A percentile compares a stretch with the other conserved stretches of the same genome.
phyloP scores from a whole-genome alignment of 1,284 basidiomycete species.

The Malassezia furfur region DNA sequence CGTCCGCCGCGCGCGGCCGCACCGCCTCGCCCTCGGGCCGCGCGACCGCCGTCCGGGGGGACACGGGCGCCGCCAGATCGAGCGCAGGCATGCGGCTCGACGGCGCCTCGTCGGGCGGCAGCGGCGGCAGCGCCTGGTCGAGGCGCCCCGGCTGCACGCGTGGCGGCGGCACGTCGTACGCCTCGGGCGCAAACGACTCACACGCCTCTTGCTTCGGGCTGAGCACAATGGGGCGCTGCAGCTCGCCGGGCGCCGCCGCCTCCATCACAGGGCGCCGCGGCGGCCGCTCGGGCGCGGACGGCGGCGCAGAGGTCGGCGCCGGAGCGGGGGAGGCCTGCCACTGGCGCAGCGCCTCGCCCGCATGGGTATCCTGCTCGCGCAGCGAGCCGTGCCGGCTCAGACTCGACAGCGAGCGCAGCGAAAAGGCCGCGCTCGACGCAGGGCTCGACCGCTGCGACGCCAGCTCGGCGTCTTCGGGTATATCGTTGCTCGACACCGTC shows the following conservation, averaged over 20 bases:
- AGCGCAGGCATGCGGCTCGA: background rate
- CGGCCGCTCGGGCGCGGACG: no score
- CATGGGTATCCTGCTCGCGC: background rate
- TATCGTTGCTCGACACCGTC: background rate
- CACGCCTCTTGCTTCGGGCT: background rate
- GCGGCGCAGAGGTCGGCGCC: no score
- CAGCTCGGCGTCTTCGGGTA: background rate
- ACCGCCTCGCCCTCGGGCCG: no score
- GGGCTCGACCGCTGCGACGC: constrained; percentile 8
- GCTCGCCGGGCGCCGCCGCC: background rate
- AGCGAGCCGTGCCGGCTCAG: background rate
- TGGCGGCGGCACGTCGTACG: background rate
- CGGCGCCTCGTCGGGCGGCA: background rate
- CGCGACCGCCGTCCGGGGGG: background rate
- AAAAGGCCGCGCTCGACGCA: constrained; percentile 10
- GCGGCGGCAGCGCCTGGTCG: background rate
- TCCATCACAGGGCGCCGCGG: background rate
- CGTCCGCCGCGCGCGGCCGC: background rate
- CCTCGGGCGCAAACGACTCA: background rate
- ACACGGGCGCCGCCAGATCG: background rate
- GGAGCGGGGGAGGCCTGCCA: no score
- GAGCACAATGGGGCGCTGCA: background rate
- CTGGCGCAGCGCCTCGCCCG: no score
- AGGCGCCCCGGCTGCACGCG: background rate
- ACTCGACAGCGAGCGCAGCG: constrained; percentile 13